Evolutionary conservation across 768 basidiomycete species (phyloP).

Genomic region (Epithele typhae): DNA sequence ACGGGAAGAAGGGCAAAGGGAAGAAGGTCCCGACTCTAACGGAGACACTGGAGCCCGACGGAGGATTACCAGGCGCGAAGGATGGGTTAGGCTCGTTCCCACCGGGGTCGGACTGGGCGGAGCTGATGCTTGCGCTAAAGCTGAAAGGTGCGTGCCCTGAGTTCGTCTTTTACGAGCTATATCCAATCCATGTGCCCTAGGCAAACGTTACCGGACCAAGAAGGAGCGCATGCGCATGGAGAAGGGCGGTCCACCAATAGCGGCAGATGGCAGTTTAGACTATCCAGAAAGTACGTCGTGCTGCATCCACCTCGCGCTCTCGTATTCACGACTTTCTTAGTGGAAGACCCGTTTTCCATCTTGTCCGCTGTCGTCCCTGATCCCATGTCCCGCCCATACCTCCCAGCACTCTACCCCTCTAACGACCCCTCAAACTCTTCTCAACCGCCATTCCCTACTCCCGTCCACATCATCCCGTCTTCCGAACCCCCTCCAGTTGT

Average conservation of each 20-base stretch:
- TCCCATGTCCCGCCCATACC: constrained; percentile 45
- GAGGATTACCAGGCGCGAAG: constrained; percentile 69
- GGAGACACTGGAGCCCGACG: constrained; percentile 61
- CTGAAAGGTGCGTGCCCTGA: constrained; percentile 55
- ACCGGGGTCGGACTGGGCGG: constrained; percentile 65
- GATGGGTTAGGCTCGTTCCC: constrained; percentile 76
- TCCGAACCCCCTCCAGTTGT: constrained; percentile 10
- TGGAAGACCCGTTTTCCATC: constrained; percentile 76
- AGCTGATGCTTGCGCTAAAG: constrained; percentile 68
- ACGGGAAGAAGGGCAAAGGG: constrained; percentile 10
- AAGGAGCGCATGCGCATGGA: constrained; percentile 77
- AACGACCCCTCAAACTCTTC: constrained; percentile 20
- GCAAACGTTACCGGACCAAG: constrained; percentile 77
- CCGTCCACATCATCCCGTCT: constrained; percentile 23
- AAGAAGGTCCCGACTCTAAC: constrained; percentile 43
- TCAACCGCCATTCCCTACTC: constrained; percentile 23
- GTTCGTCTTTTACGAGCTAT: neutral
- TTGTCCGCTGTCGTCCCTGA: constrained; percentile 63
- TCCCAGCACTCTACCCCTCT: constrained; percentile 55
- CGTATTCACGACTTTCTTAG: constrained; percentile 28
- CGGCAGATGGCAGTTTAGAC: constrained; percentile 75
- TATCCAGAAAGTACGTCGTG: constrained; percentile 57
- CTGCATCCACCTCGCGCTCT: no score
- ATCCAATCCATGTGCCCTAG: constrained; percentile 29
- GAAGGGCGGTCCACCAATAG: constrained; percentile 66